Conservation (phyloP, 495 filamentous ascomycete genomes). For the Penicillium verhagenii region DNA sequence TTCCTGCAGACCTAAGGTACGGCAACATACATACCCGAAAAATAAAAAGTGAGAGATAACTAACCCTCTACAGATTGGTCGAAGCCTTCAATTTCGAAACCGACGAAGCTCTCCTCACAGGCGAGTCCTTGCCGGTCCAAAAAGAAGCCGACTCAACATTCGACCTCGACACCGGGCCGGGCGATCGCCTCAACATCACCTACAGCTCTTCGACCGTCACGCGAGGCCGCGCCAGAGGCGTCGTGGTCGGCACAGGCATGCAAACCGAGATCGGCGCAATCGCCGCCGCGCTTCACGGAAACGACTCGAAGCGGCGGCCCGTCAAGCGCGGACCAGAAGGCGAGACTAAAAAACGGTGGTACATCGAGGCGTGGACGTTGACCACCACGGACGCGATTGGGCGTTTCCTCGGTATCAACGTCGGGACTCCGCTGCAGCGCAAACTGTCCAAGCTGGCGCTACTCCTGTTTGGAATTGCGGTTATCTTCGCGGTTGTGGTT, state of each 20-base stretch:
- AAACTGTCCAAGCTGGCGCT: conserved; percentile 70
- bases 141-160: conserved; percentile 52
- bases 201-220: conserved; percentile 73
- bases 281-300: conserved; percentile 58
- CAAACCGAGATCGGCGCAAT: conserved; percentile 71
- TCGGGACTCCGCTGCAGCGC: conserved; percentile 67
- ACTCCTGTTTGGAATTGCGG: conserved; percentile 64
- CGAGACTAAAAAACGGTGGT: conserved; percentile 61
- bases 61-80: conserved; percentile 44
- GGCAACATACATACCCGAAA: background rate
- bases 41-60: background rate
- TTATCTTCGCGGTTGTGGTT: conserved; percentile 68
- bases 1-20: conserved; percentile 67
- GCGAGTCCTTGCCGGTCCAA: conserved; percentile 71
- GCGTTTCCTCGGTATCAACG: conserved; percentile 66
- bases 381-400: conserved; percentile 66
- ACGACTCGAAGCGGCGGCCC: conserved; percentile 42
- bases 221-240: conserved; percentile 64
- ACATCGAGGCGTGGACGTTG: conserved; percentile 66
- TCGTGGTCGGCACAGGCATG: conserved; percentile 72
- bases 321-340: conserved; percentile 59
- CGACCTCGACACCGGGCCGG: conserved; percentile 55
- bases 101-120: conserved; percentile 72
- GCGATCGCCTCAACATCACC: conserved; percentile 69
- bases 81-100: conserved; percentile 71